A percentile compares a stretch with the other conserved stretches of the same genome.
These are phyloP conservation scores for Aspergillus persii DNA, from an alignment of 2,329 filamentous ascomycete genomes.

Conservation along the genomic window DNA sequence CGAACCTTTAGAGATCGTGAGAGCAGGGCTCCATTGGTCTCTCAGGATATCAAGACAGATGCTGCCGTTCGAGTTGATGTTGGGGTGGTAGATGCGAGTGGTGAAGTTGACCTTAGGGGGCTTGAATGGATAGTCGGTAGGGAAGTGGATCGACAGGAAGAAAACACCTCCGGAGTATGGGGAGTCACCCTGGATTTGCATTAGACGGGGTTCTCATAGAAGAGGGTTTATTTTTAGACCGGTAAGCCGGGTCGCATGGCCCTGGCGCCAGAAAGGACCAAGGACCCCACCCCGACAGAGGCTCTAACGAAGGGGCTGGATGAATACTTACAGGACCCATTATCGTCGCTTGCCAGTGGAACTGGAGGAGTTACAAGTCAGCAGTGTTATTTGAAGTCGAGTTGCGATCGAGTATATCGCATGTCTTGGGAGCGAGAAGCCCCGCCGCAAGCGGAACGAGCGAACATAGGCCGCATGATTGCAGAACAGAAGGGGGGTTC, in stretches of 20 bases:
- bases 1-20: slow-evolving; percentile 97
- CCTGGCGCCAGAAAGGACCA: not conserved
- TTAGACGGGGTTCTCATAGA: slow-evolving; percentile 26
- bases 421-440: slow-evolving; percentile 6
- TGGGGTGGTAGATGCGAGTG: slow-evolving; percentile 98
- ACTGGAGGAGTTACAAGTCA: slow-evolving; percentile 56
- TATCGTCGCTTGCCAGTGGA: slow-evolving; percentile 99
- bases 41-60: slow-evolving; percentile 98
- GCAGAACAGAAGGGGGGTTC: slow-evolving; percentile 32
- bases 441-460: slow-evolving; percentile 24
- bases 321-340: slow-evolving; percentile 85
- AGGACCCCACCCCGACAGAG: not conserved
- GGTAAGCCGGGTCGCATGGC: not conserved
- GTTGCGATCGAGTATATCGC: not conserved
- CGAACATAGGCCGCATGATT: slow-evolving; percentile 12
- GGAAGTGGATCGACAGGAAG: slow-evolving; percentile 98
- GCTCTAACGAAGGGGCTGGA: slow-evolving; percentile 7
- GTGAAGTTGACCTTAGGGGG: slow-evolving; percentile 99
- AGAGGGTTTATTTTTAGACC: not conserved
- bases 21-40: slow-evolving; percentile 97
- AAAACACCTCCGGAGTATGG: slow-evolving; percentile 98
- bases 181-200: slow-evolving; percentile 70
- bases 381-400: slow-evolving; percentile 11
- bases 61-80: slow-evolving; percentile 99
- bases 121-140: slow-evolving; percentile 99